Base-by-base conservation (phyloP, 805 yeast species). In the Barnettozyma populi region DNA sequence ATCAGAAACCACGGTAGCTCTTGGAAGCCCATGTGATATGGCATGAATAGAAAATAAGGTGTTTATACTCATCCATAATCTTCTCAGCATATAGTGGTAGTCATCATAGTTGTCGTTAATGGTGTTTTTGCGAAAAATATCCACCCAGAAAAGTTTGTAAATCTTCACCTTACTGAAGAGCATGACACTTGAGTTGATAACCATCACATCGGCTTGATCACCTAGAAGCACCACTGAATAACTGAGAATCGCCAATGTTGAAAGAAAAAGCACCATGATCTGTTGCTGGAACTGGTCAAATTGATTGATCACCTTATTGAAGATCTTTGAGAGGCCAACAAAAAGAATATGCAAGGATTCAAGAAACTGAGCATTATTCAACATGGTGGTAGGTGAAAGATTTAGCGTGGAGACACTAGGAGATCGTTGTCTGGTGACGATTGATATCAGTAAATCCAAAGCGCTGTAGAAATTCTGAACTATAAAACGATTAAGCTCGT, bases 211-310 rank as follows among this genome's bases (percentile, higher is more conserved):
- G 56, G 77, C 80, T 32, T 74, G 71, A 45, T 76, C 78, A 0
- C 90, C 90, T 21, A 80, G 75, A 36, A 82, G 66, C 2, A 81
- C 65, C 9, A 82, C 71, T 9, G 79, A 65, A 56, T 80, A 84
- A 57, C 82, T 82, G 27, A 80, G 57, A 9, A 75, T 55, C 0
- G 69, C 63, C 46, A 77, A 61, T 0, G 75, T 49, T 1, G 56
- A 57, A 20, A 36, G 52, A 32, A 35, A 57, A 37, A 46, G 44
- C 29, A 29, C 48, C 46, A 47, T 51, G 38, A 27, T 50, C 50
- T 19, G 57, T 41, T 46, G 51, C 18, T 41, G 44, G 32, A 52
- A 38, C 29, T 42, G 47, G 16, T 43, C 52, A 49, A 38, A 57
- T 24, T 43, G 45, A 5, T 8, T 21, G 2, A 48, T 18, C 10